These are phyloP conservation scores for Geosmithia morbida DNA, from an alignment of 2,329 filamentous ascomycete genomes.

Conservation along the genomic window DNA sequence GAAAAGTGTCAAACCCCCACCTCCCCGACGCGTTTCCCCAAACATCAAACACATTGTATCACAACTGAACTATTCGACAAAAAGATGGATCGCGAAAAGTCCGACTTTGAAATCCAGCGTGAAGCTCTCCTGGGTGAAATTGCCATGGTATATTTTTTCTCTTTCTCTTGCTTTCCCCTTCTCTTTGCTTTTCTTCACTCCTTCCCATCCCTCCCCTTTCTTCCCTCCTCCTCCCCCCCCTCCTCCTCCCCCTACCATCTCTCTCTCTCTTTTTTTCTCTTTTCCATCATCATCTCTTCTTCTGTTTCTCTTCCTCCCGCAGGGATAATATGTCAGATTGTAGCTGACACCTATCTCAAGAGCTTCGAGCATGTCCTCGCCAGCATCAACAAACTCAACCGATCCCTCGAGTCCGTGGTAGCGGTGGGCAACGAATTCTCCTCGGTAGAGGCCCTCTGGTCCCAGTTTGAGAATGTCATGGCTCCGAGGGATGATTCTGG, in stretches of 20 bases:
- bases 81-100: conserved; percentile 25
- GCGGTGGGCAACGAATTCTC: conserved; percentile 93
- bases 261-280: too few relatives aligned
- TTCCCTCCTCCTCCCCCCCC: background rate
- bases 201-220: background rate
- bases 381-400: conserved; percentile 91
- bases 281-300: background rate
- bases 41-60: background rate
- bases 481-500: conserved; percentile 38
- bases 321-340: too few relatives aligned
- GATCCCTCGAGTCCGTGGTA: conserved; percentile 80
- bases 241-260: background rate
- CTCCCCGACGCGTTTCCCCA: background rate
- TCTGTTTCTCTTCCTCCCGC: too few relatives aligned
- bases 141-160: conserved; percentile 39
- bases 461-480: conserved; percentile 95
- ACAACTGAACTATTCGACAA: background rate
- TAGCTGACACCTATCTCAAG: conserved; percentile 18
- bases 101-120: conserved; percentile 66
- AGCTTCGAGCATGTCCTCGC: conserved; percentile 82
- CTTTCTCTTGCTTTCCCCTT: background rate
- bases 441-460: conserved; percentile 95
- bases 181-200: too few relatives aligned
- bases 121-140: conserved; percentile 59
- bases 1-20: background rate